phyloP scores from a whole-genome alignment of 345 rosid genomes.

The Syzygium oleosum region DNA sequence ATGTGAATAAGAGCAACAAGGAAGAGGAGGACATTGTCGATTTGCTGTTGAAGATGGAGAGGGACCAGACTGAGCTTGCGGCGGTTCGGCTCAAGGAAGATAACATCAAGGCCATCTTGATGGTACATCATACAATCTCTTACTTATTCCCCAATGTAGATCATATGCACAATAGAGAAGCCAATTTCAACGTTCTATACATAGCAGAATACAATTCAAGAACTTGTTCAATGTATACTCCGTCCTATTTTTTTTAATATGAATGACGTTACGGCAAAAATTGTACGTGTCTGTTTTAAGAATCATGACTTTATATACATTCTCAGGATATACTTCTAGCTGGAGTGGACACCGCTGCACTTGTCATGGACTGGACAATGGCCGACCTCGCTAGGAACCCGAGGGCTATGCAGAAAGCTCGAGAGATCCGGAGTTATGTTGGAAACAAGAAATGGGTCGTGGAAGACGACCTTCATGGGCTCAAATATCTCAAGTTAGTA shows the following conservation, averaged over 20 bases:
- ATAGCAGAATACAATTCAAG: not conserved
- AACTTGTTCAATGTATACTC: not conserved
- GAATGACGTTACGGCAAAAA: too few relatives aligned
- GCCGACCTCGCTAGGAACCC: too few relatives aligned
- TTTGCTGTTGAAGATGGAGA: conserved; percentile 5
- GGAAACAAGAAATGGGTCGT: too few relatives aligned
- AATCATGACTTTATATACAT: too few relatives aligned
- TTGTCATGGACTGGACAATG: too few relatives aligned
- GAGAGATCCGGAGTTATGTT: too few relatives aligned
- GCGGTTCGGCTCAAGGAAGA: not conserved
- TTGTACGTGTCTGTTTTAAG: too few relatives aligned
- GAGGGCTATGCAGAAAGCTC: too few relatives aligned
- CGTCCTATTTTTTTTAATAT: not conserved
- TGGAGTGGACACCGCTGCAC: too few relatives aligned
- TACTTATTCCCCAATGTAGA: not conserved
- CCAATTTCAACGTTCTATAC: not conserved
- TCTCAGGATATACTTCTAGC: too few relatives aligned
- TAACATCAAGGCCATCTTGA: conserved; percentile 7
- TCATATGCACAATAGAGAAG: not conserved
- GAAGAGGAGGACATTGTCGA: conserved; percentile 12
- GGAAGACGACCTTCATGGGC: too few relatives aligned
- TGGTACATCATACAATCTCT: not conserved
- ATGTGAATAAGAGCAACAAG: not conserved
- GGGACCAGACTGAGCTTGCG: not conserved
- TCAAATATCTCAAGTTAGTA: too few relatives aligned